Evolutionary conservation across 352 stramenopile genomes (phyloP), one percentile per base, ranked within the genome.

Genomic region (Paralagenidium karlingii): DNA sequence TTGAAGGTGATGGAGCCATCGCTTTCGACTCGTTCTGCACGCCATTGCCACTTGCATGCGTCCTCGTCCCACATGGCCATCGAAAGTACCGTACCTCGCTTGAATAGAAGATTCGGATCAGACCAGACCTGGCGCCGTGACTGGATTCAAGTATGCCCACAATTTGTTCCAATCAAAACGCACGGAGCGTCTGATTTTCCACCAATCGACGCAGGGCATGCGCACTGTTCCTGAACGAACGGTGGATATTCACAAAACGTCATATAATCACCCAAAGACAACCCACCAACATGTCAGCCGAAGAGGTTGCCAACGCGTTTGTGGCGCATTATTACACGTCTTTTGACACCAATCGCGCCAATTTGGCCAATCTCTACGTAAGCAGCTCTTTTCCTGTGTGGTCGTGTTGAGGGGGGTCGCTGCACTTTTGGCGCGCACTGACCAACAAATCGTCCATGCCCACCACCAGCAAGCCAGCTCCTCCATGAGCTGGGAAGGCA

Each of bases 311-410:
- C 34, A 82, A 85, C 34, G 73, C 74, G 41, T 92, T 92, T 51
- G 70, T 87, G 49, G 61, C 82, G 58, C 76, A 89, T 63, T 92
- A 90, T 57, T 92, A 92, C 70, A 71, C 58, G 34, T 83, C 70
- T 38, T 89, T 92, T 53, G 74, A 88, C 58, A 63, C 55, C 46
- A 92, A 92, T 56, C 73, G 74, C 36, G 62, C 69, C 41, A 63
- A 43, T 13, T 61, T 92, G 24, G 64, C 59, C 24, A 77, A 58
- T 43, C 71, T 92, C 47, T 92, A 89, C 58, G 75, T 89, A 63
- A 49, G 73, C 19, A 36, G 8, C n/a, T n/a, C n/a, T n/a, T n/a
- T 38, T 15, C 37, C 24, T 25, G 9, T 10, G 9, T 13, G 10
- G 27, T 13, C 10, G 9, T n/a, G n/a, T n/a, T n/a, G n/a, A 7